These are phyloP conservation scores for Yamadazyma aaseri DNA, from an alignment of 1,139 yeast species.

Conservation along the genomic window DNA sequence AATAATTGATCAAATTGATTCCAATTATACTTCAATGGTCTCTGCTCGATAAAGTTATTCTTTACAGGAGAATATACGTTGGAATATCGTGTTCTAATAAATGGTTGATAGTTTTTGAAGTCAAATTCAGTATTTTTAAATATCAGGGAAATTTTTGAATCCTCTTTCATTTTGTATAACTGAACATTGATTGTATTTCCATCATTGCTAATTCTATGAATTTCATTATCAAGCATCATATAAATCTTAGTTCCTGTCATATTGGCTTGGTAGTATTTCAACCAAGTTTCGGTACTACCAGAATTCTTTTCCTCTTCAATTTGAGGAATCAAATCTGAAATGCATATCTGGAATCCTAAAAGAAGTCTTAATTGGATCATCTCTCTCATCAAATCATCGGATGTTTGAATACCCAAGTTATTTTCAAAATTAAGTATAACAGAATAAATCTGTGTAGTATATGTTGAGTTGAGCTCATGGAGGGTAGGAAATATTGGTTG, in stretches of 20 bases:
- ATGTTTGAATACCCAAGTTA: conserved; percentile 49
- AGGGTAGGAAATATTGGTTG: conserved; percentile 74
- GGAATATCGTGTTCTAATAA: conserved; percentile 78
- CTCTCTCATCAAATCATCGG: conserved; percentile 71
- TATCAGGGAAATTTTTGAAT: conserved; percentile 10
- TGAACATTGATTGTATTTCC: conserved; percentile 76
- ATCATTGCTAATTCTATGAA: conserved; percentile 78
- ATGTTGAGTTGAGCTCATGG: conserved; percentile 61
- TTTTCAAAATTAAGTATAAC: conserved; percentile 58
- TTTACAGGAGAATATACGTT: conserved; percentile 59
- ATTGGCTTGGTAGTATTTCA: conserved; percentile 42
- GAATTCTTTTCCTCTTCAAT: conserved; percentile 64
- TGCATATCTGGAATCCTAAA: conserved; percentile 88
- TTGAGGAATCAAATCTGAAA: conserved; percentile 61
- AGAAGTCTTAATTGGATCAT: conserved; percentile 83
- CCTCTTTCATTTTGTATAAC: conserved; percentile 46
- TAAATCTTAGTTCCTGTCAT: conserved; percentile 63
- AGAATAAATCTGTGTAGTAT: conserved; percentile 64
- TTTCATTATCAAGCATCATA: conserved; percentile 75
- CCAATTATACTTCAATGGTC: conserved; percentile 73
- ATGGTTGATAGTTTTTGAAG: conserved; percentile 42
- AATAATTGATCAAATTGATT: conserved; percentile 84
- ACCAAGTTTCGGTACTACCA: conserved; percentile 50
- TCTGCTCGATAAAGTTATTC: conserved; percentile 54
- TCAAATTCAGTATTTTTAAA: conserved; percentile 23